Evolutionary conservation across 2,329 filamentous ascomycete genomes (phyloP), one percentile per base, ranked within the genome.

Genomic region (Cordyceps cateniannulata): DNA sequence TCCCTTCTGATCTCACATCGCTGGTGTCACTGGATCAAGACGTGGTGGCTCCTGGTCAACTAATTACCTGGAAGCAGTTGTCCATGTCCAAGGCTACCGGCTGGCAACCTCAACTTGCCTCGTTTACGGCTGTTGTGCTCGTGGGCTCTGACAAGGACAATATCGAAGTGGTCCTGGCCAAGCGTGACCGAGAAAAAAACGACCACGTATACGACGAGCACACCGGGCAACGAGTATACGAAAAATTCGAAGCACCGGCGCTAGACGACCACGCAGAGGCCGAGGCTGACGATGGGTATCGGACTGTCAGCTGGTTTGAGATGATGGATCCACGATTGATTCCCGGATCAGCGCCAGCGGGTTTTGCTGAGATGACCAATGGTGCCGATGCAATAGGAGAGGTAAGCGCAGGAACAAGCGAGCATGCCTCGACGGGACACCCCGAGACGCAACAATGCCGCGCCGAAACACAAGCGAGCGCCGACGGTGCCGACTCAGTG

Each of bases 221-320:
- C 44, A 87, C 88, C 0, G 91, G 91, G 0, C 79, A 88, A 63
- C 82, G 91, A 10, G 73, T 91, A 10, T 96, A 93, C 66, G 85
- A 82, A 63, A 89, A 86, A 62, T 95, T 96, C 65, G 91, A 96
- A 67, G 85, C 86, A 66, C 87, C 88, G 0, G 83, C 83, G 12
- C 76, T 84, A 8, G 81, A 85, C 7, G 83, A 85, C 12, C 85
- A 86, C 0, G 82, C 79, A 0, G 79, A 79, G 2, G 76, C 78
- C 40, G 81, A 84, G 14, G 82, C 83, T 0, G 82, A 88, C 60
- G 80, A 87, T 63, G 88, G 88, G 1, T 77, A 81, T 53, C 80
- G 86, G n/a, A 78, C 78, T 7, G 62, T 92, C 32, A 67, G 72
- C 0, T 87, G 89, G 72, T 70, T 71, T 2, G 86, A 90, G 24